Conservation (phyloP, 768 basidiomycete genomes). For the Rhodocollybia butyracea region DNA sequence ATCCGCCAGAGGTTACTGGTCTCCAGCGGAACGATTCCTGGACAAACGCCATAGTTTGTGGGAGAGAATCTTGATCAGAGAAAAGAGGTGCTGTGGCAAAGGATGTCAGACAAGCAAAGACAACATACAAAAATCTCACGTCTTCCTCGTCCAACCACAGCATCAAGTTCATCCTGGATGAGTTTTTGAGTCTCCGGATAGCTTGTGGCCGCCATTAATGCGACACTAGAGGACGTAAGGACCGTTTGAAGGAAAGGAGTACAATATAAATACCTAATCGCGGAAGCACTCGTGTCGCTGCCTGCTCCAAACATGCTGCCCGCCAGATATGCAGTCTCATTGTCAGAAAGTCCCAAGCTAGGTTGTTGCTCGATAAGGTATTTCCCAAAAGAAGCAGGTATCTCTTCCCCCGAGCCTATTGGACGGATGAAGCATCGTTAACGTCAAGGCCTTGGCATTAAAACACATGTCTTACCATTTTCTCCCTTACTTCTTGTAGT, state of each 20-base stretch:
- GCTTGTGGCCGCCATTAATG: constrained; percentile 55
- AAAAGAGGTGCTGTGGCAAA: constrained; percentile 24
- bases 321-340: constrained; percentile 60
- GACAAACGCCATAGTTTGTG: constrained; percentile 48
- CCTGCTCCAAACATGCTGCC: constrained; percentile 68
- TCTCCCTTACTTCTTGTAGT: constrained; percentile 39
- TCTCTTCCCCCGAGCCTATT: constrained; percentile 31
- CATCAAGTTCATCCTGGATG: constrained; percentile 55
- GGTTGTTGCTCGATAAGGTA: constrained; percentile 57
- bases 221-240: constrained; percentile 35
- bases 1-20: constrained; percentile 51
- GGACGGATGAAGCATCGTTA: not conserved
- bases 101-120: not conserved
- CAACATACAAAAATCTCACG: constrained; percentile 14
- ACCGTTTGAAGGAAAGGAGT: constrained; percentile 2
- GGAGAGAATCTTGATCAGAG: constrained; percentile 38
- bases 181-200: constrained; percentile 48
- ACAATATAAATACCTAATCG: constrained; percentile 15
- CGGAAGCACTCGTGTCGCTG: constrained; percentile 42
- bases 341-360: constrained; percentile 41
- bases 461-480: constrained; percentile 33
- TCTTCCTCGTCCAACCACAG: constrained; percentile 44
- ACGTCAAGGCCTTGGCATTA: not conserved
- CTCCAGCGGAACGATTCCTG: constrained; percentile 47
- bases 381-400: constrained; percentile 49